A percentile compares a stretch with the other conserved stretches of the same genome.
Evolutionary conservation across 202 grass and related monocot genomes (phyloP).

Genomic region (Eragrostis tef): DNA sequence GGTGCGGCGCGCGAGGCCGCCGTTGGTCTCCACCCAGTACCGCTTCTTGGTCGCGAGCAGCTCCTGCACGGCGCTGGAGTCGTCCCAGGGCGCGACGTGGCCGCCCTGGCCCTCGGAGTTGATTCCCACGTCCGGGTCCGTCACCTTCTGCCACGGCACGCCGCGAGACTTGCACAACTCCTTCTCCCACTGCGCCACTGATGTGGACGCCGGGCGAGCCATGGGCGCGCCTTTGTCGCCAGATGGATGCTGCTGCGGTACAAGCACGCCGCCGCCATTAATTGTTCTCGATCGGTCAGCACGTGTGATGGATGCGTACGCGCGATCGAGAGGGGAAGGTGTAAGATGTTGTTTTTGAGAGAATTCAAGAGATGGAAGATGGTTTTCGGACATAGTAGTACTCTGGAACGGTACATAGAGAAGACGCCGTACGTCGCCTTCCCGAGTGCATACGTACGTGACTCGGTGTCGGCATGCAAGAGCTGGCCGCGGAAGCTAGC

Average conservation of each 20-base stretch:
- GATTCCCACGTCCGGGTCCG: background rate
- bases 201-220: background rate
- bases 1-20: conserved; percentile 11
- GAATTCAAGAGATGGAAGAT: no score
- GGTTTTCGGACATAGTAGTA: no score
- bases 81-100: conserved; percentile 26
- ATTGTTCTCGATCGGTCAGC: background rate
- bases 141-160: conserved; percentile 37
- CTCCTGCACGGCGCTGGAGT: conserved; percentile 32
- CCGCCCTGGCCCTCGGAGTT: background rate
- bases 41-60: conserved; percentile 32
- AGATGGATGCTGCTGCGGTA: background rate
- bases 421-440: no score
- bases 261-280: background rate
- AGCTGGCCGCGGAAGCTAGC: no score
- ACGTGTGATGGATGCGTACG: no score
- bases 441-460: no score
- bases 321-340: no score
- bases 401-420: no score
- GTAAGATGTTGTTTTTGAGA: no score
- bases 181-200: conserved; percentile 37
- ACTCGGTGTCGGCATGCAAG: no score
- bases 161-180: conserved; percentile 12
- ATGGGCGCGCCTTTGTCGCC: background rate
- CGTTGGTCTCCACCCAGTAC: conserved; percentile 52